Evolutionary conservation across 345 rosid genomes (phyloP).

Genomic region (Salix exigua): DNA sequence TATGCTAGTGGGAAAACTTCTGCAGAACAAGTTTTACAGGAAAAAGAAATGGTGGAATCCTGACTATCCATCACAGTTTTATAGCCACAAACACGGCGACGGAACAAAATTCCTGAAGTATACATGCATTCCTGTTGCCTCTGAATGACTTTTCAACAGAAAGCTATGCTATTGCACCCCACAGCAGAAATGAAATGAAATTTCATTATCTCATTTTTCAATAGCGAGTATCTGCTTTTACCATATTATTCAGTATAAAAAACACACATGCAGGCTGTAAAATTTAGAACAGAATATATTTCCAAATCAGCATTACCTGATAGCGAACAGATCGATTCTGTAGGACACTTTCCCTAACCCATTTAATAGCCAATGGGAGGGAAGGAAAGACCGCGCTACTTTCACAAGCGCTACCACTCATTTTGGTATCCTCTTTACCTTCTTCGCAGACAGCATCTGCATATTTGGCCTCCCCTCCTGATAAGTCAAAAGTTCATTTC

Average conservation of each 20-base stretch:
- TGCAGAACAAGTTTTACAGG: background rate
- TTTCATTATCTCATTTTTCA: background rate
- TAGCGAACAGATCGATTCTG: constrained; percentile 53
- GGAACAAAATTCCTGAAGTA: background rate
- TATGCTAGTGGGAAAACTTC: background rate
- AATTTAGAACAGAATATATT: background rate
- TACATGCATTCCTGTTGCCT: background rate
- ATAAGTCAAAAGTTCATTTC: background rate
- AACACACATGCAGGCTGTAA: background rate
- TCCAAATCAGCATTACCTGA: constrained; percentile 50
- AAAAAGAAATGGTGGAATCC: background rate
- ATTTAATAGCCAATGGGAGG: constrained; percentile 77
- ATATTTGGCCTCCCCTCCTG: constrained; percentile 45
- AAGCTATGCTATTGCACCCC: background rate
- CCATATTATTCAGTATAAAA: background rate
- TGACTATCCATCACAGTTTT: background rate
- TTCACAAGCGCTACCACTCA: constrained; percentile 39
- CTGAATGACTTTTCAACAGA: background rate
- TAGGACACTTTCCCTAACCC: constrained; percentile 71
- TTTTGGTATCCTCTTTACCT: constrained; percentile 40
- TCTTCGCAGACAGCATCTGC: constrained; percentile 44
- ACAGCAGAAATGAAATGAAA: background rate
- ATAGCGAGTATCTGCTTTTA: background rate
- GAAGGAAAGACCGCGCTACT: constrained; percentile 78
- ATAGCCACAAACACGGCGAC: background rate